Evolutionary conservation across 192 early-diverging fungal species (phyloP), one percentile per base, ranked within the genome.

Genomic region (Backusella sp.): DNA sequence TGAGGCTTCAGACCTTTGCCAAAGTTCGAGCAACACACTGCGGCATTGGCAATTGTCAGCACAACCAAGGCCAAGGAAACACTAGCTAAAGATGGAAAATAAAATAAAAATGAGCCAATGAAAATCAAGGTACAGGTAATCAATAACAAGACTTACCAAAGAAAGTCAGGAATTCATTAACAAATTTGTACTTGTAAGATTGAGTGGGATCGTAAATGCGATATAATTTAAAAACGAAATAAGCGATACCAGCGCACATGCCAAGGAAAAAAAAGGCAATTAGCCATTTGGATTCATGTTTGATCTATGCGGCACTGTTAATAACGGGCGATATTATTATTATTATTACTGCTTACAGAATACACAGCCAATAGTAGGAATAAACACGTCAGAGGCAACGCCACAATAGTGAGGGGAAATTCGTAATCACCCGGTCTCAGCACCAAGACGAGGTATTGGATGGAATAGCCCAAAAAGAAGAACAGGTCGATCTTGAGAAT

Each of bases 401-500:
- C 88, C 53, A 89, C 77, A 71, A 87, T 84, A 14, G 86, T 88
- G 9, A 88, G 78, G 53, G 80, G 88, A 36, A 84, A 85, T 74
- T 86, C 84, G 14, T 87, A 70, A 79, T 87, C 85, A 39, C 80
- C 67, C 0, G 82, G 42, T 35, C 73, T 75, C 14, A 87, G 77
- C 7, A 90, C 88, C 15, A 95, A 80, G 5, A 89, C 82, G 32
- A 93, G 73, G 46, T 86, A 90, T 77, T 94, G 92, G 35, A 92
- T 83, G 19, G 88, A 86, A 73, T 94, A 94, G 9, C 87, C 87
- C 23, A 93, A 66, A 76, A 94, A 94, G 85, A 96, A 96, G 84
- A 94, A 96, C 1, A 95, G 76, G 73, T 95, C 93, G 15, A 95
- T 75, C 78, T 96, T 96, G 28, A 96, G 81, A 11, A 95, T 82